Evolutionary conservation across 148 eudicot genomes (phyloP), one percentile per base, ranked within the genome.

Genomic region (Arbutus unedo): DNA sequence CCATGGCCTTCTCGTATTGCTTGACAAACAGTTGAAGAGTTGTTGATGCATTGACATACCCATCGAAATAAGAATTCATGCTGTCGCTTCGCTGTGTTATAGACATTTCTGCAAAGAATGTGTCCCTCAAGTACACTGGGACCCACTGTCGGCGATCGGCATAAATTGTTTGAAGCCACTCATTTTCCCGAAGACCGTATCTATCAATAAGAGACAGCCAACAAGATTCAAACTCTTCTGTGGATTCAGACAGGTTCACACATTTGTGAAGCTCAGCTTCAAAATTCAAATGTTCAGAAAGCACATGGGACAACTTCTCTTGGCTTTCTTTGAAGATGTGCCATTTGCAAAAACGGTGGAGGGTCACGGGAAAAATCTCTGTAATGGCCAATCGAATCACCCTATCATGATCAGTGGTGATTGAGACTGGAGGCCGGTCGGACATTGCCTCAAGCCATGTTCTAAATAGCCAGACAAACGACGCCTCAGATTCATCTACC

Each of bases 1-100:
- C 91, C 38, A 84, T 41, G 41, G 93, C 93, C 76, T 91, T 91
- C 76, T 91, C 91, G 56, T 91, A 91, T 8, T 86, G 88, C 84
- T 85, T 87, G 79, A 89, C 87, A 74, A 91, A 90, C 85, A 86
- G 88, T 64, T 76, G 81, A 3, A 91, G 87, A 81, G 83, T 84
- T 3, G 93, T 91, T 64, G 93, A 86, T 1, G 91, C 93, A 84
- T 91, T 91, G 80, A 91, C 90, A 86, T 89, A 91, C 44, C 93
- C 91, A 86, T 91, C 91, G 78, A 91, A 91, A 79, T 89, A 91
- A 72, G 93, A 91, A 77, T 91, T 91, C 90, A 90, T 87, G 74
- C 89, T 89, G 80, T 91, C 93, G 77, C 91, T 88, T 77, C 86
- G 85, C n/a, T 91, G 91, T 9, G 90, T 82, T 80, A 41, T 81